Conservation (phyloP, 148 eudicot species). For the Rhododendron henanense region DNA sequence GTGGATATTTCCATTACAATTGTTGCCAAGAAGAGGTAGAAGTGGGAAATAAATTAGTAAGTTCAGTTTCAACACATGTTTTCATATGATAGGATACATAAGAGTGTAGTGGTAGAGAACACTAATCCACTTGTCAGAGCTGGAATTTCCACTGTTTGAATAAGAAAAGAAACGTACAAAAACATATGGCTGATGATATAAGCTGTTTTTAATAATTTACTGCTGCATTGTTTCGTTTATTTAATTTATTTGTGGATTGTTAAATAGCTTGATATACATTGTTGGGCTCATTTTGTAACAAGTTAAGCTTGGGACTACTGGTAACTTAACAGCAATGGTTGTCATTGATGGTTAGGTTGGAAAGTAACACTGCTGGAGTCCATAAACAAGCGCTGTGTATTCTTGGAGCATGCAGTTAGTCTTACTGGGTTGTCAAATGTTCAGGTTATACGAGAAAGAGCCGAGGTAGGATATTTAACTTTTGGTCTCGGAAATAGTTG, state of each 20-base stretch:
- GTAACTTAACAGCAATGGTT: background rate
- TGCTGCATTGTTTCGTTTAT: background rate
- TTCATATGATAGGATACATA: background rate
- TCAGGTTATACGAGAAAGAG: constrained; percentile 75
- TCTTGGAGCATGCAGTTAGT: constrained; percentile 71
- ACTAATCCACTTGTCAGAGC: background rate
- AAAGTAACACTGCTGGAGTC: constrained; percentile 81
- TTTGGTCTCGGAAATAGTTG: background rate
- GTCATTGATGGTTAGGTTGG: constrained; percentile 47
- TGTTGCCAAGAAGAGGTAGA: background rate
- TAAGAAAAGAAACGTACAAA: background rate
- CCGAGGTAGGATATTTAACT: constrained; percentile 56
- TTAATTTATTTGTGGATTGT: background rate
- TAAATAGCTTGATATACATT: too few relatives aligned
- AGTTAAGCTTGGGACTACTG: background rate
- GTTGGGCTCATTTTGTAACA: background rate
- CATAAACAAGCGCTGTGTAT: constrained; percentile 77
- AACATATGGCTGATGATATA: background rate
- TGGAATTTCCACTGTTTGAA: background rate
- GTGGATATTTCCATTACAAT: background rate
- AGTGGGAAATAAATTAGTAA: background rate
- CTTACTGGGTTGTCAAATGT: constrained; percentile 65
- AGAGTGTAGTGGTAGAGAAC: background rate
- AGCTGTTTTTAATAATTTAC: background rate
- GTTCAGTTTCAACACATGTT: background rate